Percentiles rank a stretch among this genome's conserved stretches.
These are phyloP conservation scores for Aureobasidium lini DNA, from an alignment of 2,329 filamentous ascomycete genomes.

Conservation along the genomic window DNA sequence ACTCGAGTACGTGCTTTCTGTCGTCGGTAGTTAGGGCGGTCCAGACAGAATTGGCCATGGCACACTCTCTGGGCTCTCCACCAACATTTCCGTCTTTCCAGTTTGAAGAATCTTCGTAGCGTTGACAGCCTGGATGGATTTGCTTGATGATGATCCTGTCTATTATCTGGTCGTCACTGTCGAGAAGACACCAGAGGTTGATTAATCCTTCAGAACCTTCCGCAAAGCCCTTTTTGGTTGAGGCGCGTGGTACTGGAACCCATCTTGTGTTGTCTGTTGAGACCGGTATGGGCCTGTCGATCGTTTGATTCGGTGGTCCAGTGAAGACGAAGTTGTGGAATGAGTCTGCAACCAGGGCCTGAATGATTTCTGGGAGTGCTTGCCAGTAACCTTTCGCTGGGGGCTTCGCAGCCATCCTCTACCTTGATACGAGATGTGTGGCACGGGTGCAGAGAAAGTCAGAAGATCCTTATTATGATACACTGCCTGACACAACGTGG, in stretches of 20 bases:
- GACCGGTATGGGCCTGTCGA: not conserved
- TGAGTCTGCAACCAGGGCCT: not conserved
- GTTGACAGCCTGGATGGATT: not conserved
- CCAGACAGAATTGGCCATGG: not conserved
- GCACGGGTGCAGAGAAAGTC: no score
- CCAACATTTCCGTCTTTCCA: not conserved
- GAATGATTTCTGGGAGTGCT: not conserved
- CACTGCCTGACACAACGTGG: no score
- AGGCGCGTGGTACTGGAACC: not conserved
- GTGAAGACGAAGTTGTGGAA: not conserved
- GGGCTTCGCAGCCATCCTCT: not conserved
- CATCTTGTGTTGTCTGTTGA: not conserved
- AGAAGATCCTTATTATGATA: no score
- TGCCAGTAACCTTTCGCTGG: not conserved
- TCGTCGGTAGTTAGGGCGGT: not conserved
- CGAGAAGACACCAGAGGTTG: not conserved
- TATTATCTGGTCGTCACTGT: not conserved
- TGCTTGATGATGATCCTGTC: slow-evolving; percentile 1
- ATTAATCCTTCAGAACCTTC: not conserved
- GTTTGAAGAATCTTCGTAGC: not conserved
- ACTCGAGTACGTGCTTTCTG: not conserved
- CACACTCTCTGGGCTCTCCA: not conserved
- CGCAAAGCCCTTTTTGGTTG: not conserved
- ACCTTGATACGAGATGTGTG: no score
- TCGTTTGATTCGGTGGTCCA: not conserved